Percentiles rank a stretch among this genome's conserved stretches.
phyloP scores from a whole-genome alignment of 306 rosid genomes.

The Myrica gale region DNA sequence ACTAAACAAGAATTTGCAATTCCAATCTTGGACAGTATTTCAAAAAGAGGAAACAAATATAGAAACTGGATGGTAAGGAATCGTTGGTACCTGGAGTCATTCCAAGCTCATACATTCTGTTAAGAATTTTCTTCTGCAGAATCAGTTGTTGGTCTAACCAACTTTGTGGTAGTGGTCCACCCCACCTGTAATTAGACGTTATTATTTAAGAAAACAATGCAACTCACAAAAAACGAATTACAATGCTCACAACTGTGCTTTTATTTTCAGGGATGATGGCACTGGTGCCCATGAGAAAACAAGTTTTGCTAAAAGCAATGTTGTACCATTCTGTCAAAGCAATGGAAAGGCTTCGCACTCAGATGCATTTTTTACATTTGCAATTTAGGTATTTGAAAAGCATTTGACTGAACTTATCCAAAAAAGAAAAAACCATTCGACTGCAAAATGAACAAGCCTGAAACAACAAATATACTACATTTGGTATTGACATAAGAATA shows the following conservation, averaged over 20 bases:
- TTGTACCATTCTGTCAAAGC: constrained; percentile 16
- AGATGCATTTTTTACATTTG: constrained; percentile 15
- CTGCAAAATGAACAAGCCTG: constrained; percentile 14
- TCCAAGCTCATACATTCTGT: constrained; percentile 82
- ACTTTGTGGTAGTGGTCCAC: constrained; percentile 86
- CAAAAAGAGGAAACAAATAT: neutral
- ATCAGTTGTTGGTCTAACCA: constrained; percentile 81
- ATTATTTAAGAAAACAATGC: neutral
- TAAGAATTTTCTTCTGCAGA: constrained; percentile 75
- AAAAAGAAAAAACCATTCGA: neutral
- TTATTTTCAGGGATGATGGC: constrained; percentile 6
- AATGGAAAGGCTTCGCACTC: constrained; percentile 11
- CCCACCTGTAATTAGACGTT: constrained; percentile 58
- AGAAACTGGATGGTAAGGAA: neutral
- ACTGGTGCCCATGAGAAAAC: constrained; percentile 4
- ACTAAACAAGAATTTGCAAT: neutral
- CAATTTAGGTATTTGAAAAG: too few relatives aligned
- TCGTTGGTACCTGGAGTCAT: constrained; percentile 79
- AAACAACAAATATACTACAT: constrained; percentile 13
- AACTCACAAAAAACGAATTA: neutral
- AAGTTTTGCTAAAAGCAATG: constrained; percentile 17
- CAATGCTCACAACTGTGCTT: constrained; percentile 12
- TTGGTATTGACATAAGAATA: constrained; percentile 8
- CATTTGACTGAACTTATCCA: too few relatives aligned
- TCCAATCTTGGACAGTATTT: constrained; percentile 12